Conservation (phyloP, 495 filamentous ascomycete species). For the Wilcoxina mikolae region DNA sequence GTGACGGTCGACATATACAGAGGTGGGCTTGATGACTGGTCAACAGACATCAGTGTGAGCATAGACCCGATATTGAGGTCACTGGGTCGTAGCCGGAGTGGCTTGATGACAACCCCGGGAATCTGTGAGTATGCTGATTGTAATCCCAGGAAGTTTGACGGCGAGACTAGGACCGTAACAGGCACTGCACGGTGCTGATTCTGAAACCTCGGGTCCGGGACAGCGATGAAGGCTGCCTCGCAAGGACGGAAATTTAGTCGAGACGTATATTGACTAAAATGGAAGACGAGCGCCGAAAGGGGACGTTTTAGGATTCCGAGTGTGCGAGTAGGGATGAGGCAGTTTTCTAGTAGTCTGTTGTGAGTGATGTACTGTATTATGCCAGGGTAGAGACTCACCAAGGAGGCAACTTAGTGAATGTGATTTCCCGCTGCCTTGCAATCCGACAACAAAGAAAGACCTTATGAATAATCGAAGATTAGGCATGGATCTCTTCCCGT, state of each 20-base stretch:
- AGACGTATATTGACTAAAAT: constrained; percentile 19
- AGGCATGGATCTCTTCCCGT: too few relatives aligned
- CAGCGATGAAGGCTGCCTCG: constrained; percentile 22
- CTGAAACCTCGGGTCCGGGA: constrained; percentile 10
- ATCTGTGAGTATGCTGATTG: constrained; percentile 12
- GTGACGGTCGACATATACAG: constrained; percentile 21
- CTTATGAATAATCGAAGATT: not conserved
- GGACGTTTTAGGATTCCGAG: constrained; percentile 16
- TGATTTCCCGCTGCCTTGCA: constrained; percentile 62
- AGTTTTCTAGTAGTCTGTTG: constrained; percentile 14
- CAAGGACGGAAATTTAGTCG: constrained; percentile 14
- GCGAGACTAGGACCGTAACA: constrained; percentile 26
- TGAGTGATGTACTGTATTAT: not conserved
- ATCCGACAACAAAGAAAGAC: constrained; percentile 60
- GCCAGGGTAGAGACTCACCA: not conserved
- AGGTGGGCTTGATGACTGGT: constrained; percentile 1
- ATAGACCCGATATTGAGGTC: constrained; percentile 15
- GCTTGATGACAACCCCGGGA: constrained; percentile 16
- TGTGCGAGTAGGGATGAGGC: constrained; percentile 8
- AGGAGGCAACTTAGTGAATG: constrained; percentile 52
- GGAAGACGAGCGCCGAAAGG: constrained; percentile 19
- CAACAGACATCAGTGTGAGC: constrained; percentile 22
- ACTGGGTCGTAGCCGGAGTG: constrained; percentile 9
- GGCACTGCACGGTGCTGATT: not conserved
- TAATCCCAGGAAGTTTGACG: constrained; percentile 22